These are phyloP conservation scores for Podospora anserina DNA, from an alignment of 495 filamentous ascomycete genomes.

Conservation along the genomic window DNA sequence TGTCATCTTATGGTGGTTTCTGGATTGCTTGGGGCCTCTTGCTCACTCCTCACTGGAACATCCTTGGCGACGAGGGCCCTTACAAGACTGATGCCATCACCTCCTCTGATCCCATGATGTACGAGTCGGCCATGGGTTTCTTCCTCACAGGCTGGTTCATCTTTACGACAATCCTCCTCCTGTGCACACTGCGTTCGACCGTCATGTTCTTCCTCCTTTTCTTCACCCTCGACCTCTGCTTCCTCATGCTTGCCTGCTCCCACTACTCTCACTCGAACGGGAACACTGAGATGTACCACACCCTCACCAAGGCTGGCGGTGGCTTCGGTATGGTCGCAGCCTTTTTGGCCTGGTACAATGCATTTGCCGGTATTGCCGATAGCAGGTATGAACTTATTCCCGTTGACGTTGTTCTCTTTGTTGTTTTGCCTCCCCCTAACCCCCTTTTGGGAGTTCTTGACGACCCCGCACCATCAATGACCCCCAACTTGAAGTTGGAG, in stretches of 20 bases:
- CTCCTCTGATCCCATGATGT: slow-evolving; percentile 35
- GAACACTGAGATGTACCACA: slow-evolving; percentile 20
- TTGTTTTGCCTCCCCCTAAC: neutral
- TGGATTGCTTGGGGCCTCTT: slow-evolving; percentile 91
- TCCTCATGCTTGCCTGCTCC: slow-evolving; percentile 78
- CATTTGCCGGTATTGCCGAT: slow-evolving; percentile 91
- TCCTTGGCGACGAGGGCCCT: slow-evolving; percentile 56
- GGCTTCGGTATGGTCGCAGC: slow-evolving; percentile 84
- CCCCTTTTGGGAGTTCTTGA: neutral
- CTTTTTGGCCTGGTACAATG: slow-evolving; percentile 96
- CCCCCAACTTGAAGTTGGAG: slow-evolving; percentile 7
- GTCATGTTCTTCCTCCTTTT: slow-evolving; percentile 96
- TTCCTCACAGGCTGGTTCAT: slow-evolving; percentile 97
- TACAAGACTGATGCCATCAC: slow-evolving; percentile 41
- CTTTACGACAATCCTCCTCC: slow-evolving; percentile 84
- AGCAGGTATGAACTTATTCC: slow-evolving; percentile 57
- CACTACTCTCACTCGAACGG: slow-evolving; percentile 54
- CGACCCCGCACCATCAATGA: neutral
- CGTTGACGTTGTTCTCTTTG: slow-evolving; percentile 18
- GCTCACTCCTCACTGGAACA: slow-evolving; percentile 62
- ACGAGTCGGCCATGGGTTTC: slow-evolving; percentile 68
- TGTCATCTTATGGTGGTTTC: slow-evolving; percentile 97
- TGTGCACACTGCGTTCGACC: slow-evolving; percentile 90
- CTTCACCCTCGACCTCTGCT: slow-evolving; percentile 88
- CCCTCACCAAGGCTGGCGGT: slow-evolving; percentile 74